Conservation (phyloP, 257 asterid species). For the Dorcoceras hygrometricum region DNA sequence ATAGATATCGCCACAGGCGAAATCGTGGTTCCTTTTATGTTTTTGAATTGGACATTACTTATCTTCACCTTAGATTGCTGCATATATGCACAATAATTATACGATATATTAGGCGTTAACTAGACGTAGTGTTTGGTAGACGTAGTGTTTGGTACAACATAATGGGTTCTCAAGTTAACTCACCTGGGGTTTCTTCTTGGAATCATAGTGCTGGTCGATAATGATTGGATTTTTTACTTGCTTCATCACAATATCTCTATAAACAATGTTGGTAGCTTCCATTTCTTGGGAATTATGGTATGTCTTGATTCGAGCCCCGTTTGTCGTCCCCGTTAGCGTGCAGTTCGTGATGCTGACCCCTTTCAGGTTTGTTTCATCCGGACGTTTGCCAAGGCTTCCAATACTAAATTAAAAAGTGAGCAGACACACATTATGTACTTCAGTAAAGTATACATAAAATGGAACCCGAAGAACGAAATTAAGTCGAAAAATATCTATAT, state of each 20-base stretch:
- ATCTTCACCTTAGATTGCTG: conserved; percentile 67
- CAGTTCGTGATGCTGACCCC: conserved; percentile 27
- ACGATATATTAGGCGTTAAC: not conserved
- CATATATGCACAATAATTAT: not conserved
- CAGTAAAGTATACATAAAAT: not conserved
- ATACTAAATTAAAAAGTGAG: not conserved
- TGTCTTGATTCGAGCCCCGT: conserved; percentile 29
- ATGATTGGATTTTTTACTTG: conserved; percentile 45
- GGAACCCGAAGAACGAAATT: not conserved
- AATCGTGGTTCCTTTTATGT: conserved; percentile 56
- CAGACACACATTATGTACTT: not conserved
- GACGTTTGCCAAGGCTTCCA: conserved; percentile 25
- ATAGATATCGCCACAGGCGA: conserved; percentile 32
- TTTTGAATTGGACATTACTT: conserved; percentile 48
- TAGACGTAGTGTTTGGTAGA: too few relatives aligned
- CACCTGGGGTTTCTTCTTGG: conserved; percentile 35
- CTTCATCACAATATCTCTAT: not conserved
- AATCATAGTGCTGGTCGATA: conserved; percentile 66
- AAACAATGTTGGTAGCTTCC: not conserved
- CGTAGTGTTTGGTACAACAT: too few relatives aligned
- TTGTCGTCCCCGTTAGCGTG: conserved; percentile 18
- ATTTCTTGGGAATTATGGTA: not conserved
- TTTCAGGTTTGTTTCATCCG: conserved; percentile 11
- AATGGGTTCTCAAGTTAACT: not conserved
- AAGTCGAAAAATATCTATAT: not conserved